These are phyloP conservation scores for Eustoma russellianum DNA, from an alignment of 257 asterid genomes.

Conservation along the genomic window DNA sequence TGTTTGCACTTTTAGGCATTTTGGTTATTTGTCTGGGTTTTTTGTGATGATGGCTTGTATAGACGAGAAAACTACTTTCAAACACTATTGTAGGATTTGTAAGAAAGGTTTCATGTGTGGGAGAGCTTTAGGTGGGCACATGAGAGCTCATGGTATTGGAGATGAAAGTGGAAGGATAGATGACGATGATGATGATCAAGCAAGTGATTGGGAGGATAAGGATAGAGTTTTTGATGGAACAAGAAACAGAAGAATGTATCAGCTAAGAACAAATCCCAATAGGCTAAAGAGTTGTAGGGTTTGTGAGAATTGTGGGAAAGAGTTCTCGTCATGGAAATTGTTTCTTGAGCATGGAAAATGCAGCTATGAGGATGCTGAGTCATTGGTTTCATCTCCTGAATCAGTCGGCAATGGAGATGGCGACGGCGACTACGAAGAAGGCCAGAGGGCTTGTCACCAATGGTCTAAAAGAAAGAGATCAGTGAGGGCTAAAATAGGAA, in stretches of 20 bases:
- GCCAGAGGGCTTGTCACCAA: constrained; percentile 32
- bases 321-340: constrained; percentile 80
- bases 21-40: neutral
- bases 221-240: constrained; percentile 26
- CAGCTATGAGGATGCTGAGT: constrained; percentile 63
- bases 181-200: constrained; percentile 46
- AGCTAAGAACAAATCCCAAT: constrained; percentile 78
- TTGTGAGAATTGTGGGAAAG: constrained; percentile 91
- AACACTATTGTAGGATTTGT: constrained; percentile 82
- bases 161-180: constrained; percentile 47
- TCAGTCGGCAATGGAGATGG: constrained; percentile 42
- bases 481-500: constrained; percentile 49
- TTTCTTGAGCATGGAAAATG: constrained; percentile 95
- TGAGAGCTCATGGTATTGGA: constrained; percentile 92
- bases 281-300: constrained; percentile 55
- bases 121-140: constrained; percentile 88
- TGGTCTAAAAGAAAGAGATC: constrained; percentile 83
- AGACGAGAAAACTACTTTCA: constrained; percentile 49
- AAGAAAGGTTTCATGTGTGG: constrained; percentile 95
- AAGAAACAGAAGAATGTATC: constrained; percentile 53
- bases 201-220: constrained; percentile 70
- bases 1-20: neutral
- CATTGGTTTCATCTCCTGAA: constrained; percentile 47
- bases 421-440: neutral
- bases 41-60: constrained; percentile 25